Percentiles rank a stretch among this genome's conserved stretches.
phyloP scores from a whole-genome alignment of 1,284 basidiomycete species.

The Athelia sp. region DNA sequence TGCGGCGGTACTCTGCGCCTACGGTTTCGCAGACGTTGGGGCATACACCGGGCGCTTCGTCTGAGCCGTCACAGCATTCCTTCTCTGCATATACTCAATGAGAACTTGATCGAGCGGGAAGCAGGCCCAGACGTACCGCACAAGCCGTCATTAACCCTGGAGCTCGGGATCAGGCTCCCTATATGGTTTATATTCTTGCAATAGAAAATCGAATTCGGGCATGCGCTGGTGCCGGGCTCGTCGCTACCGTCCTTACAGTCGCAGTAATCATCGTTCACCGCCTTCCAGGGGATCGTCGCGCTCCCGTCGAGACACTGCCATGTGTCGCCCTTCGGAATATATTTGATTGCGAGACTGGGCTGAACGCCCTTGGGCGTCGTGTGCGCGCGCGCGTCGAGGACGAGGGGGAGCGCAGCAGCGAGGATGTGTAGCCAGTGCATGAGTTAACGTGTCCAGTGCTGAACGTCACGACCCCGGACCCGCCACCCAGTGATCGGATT shows the following conservation, averaged over 20 bases:
- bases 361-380: slow-evolving; percentile 30
- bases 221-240: slow-evolving; percentile 89
- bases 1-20: slow-evolving; percentile 66
- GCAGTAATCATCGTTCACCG: slow-evolving; percentile 94
- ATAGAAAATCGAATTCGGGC: slow-evolving; percentile 75
- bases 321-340: slow-evolving; percentile 37
- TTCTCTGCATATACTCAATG: slow-evolving; percentile 49
- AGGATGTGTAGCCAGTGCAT: too few species aligned
- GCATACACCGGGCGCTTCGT: slow-evolving; percentile 82
- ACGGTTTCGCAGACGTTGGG: slow-evolving; percentile 75
- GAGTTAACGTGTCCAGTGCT: neutral
- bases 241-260: slow-evolving; percentile 93
- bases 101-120: neutral
- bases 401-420: too few species aligned
- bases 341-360: slow-evolving; percentile 41
- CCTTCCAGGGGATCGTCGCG: slow-evolving; percentile 66
- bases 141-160: slow-evolving; percentile 91
- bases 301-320: slow-evolving; percentile 76
- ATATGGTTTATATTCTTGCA: slow-evolving; percentile 90
- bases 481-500: too few species aligned
- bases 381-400: too few species aligned
- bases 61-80: slow-evolving; percentile 97
- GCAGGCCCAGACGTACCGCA: slow-evolving; percentile 64
- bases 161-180: slow-evolving; percentile 72
- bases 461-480: neutral